Base-by-base conservation (phyloP, 108 stramenopile genomes). In the Fistulifera pelliculosa region DNA sequence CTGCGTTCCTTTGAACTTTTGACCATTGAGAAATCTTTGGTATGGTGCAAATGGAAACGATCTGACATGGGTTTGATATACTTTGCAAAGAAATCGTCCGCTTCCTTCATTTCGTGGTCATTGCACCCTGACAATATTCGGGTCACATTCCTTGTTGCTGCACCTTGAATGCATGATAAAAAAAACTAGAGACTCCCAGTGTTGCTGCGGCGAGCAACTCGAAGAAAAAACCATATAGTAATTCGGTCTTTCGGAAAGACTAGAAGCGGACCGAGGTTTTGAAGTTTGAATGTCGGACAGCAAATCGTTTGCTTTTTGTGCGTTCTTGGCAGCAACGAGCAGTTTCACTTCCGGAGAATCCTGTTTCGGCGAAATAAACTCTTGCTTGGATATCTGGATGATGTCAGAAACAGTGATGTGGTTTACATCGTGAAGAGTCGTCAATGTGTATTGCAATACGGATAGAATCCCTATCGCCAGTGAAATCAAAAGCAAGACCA, bases 111-210 rank as follows among this genome's bases (percentile, higher is more conserved):
- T 42, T 62, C 35, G 1, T 27, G 11, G 27, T 49, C 48, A 16
- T 48, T 49, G 47, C 85, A 87, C 14, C 85, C 81, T n/a, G 69
- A 71, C 8, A 64, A 79, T 17, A 88, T 84, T 18, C 86, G 70
- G 17, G 82, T 84, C 19, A 88, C 64, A 40, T 74, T 71, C 27
- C 82, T 82, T 4, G 80, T 49, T 88, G 86, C 14, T 49, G 6
- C 11, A 83, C 57, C 35, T 65, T 65, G 38, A 60, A 41, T 8
- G 86, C 82, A 27, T 75, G 62, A 51, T 71, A 69, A 62, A 88
- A 88, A 42, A 88, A 75, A 80, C 65, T 43, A 81, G 79, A 56
- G 79, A 77, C 69, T 88, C 82, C 86, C 86, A 88, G 41, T 82
- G 71, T 57, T 84, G 82, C 27, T 62, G 61, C 2, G 31, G 15